Evolutionary conservation across 371 early-diverging fungal species (phyloP).

Genomic region (Mucor lusitanicus): DNA sequence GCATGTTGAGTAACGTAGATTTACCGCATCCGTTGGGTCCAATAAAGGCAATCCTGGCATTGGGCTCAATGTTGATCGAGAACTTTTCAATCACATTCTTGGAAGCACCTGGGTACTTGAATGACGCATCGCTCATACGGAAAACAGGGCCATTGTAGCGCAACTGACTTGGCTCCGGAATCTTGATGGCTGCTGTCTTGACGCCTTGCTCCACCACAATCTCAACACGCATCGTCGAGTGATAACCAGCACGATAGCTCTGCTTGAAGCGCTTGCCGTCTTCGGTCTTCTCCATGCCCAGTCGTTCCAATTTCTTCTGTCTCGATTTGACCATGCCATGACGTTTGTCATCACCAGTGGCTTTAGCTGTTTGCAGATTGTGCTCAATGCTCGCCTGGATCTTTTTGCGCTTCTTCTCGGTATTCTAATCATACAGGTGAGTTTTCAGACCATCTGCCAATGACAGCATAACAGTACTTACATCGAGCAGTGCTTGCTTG

Average conservation of each 20-base stretch:
- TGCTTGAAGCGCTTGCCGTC: slow-evolving; percentile 70
- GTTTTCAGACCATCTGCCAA: not conserved
- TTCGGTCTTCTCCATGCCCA: slow-evolving; percentile 68
- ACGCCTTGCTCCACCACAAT: slow-evolving; percentile 65
- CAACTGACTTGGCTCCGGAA: slow-evolving; percentile 60
- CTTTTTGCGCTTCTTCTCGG: slow-evolving; percentile 63
- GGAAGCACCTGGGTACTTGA: slow-evolving; percentile 48
- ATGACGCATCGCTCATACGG: slow-evolving; percentile 64
- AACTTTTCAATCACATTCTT: slow-evolving; percentile 35
- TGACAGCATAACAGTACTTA: slow-evolving; percentile 13
- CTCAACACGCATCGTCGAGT: slow-evolving; percentile 39
- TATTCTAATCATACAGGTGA: slow-evolving; percentile 22
- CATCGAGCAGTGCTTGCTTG: slow-evolving; percentile 53
- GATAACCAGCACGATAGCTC: slow-evolving; percentile 65
- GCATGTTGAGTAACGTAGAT: slow-evolving; percentile 77
- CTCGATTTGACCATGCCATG: slow-evolving; percentile 71
- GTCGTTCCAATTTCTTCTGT: slow-evolving; percentile 65
- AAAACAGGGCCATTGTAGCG: slow-evolving; percentile 68
- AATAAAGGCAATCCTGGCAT: slow-evolving; percentile 68
- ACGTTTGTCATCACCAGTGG: slow-evolving; percentile 78
- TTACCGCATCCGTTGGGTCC: slow-evolving; percentile 87
- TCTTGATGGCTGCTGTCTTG: slow-evolving; percentile 50
- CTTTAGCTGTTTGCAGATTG: slow-evolving; percentile 66
- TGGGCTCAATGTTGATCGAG: slow-evolving; percentile 63
- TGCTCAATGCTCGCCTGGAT: slow-evolving; percentile 66